Evolutionary conservation across 2,329 filamentous ascomycete species (phyloP), one percentile per base, ranked within the genome.

Genomic region (Calonectria hongkongensis): DNA sequence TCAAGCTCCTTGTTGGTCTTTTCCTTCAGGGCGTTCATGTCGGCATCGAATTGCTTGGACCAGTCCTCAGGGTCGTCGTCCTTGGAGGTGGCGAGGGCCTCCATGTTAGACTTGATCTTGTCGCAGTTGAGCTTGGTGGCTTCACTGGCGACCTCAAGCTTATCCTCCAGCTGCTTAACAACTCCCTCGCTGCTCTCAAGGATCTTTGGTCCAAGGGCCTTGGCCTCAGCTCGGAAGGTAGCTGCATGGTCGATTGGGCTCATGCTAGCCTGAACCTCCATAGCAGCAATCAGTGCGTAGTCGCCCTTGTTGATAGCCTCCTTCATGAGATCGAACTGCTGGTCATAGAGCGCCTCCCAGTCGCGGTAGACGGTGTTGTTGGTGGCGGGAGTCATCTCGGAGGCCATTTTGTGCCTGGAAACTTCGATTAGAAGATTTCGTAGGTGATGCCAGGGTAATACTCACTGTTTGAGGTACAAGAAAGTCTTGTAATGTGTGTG

Each of bases 321-420:
- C 33, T 60, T 60, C 21, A 60, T 27, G 33, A 60, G 33, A 15
- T 16, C 54, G 21, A 60, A 60, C 3, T 10, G 33, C 54, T 60
- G 36, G 36, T 60, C 54, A 16, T 28, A 60, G n/a, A 60, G 21
- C 7, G 21, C 36, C 54, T 60, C 54, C 54, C 54, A 60, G 33
- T 41, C 33, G 21, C 33, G 36, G 54, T 60, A 60, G 54, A 60
- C 54, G 54, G 33, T 41, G 21, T 41, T 60, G 33, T 41, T 28
- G 33, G 21, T 18, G 15, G 33, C 12, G n/a, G 54, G 36, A 4
- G 54, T 60, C 33, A 60, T 60, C 10, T n/a, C 54, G 54, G 51
- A 27, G 4, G 54, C 33, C 54, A 60, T 60, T 25, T 25, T 41
- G 54, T 41, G 9, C 25, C 54, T 60, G 21, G 2, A 16, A 27